Base-by-base conservation (phyloP, 305 asterid species). In the Fraxinus greggii region DNA sequence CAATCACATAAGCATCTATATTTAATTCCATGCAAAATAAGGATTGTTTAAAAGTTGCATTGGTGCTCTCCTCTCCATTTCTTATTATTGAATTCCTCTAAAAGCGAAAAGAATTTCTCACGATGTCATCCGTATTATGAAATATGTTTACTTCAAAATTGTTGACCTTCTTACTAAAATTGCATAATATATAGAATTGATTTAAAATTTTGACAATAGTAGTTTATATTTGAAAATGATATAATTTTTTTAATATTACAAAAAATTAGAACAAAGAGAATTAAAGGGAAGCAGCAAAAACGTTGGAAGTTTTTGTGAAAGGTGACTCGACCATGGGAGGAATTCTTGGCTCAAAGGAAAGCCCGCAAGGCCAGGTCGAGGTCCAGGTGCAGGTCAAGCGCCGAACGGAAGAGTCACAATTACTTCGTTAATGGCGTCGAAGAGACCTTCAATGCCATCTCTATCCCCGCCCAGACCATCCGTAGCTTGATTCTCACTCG, bases 311-410 rank as follows among this genome's bases (percentile, higher is more conserved):
- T 84, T 85, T 95, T 80, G 94, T 97, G 15, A 92, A 91, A 98
- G 92, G 81, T 90, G 82, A 59, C 89, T 95, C 91, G 98, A 95
- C 92, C 84, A 92, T 93, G 97, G 99, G 92, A 75, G 97, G 99
- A 93, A 75, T 95, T 95, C 80, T 75, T 95, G 80, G 94, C 99
- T 1, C 98, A 93, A 83, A 93, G 98, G 87, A 95, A 93, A 67
- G 97, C 97, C 56, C 90, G 93, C 19, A 91, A 92, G 87, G 93
- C 97, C 95, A 93, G 88, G 87, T 95, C 45, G 91, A 89, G 75
- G 97, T 93, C 97, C 95, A 93, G 88, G 87, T 95, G 40, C 92
- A 89, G 75, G 97, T 93, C 73, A 93, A 93, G 89, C 97, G 96
- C 78, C 95, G 97, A 73, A 93, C 97, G 61, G 97, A 93, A 82